Base-by-base conservation (phyloP, 805 yeast genomes). In the Yarrowia sp. region DNA sequence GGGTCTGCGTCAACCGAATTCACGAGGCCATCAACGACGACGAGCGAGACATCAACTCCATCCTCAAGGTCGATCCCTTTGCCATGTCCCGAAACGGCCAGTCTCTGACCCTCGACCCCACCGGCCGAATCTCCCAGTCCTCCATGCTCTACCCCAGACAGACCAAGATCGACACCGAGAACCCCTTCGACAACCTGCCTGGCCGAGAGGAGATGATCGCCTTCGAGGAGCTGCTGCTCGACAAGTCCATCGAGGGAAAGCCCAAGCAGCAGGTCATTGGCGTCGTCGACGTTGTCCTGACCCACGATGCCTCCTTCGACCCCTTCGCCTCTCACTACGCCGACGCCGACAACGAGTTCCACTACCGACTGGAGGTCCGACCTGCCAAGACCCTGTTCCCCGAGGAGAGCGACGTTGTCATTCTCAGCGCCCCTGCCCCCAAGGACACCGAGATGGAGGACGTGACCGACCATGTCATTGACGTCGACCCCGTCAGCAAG, bases 231-330 rank as follows among this genome's bases (percentile, higher is more conserved):
- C 19, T 38, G 21, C 61, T 55, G 25, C 47, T 38, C 19, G 61
- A 55, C 38, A 38, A 29, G 35, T 55, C 61, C n/a, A 39, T 55
- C 22, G 41, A 33, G 32, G 35, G 47, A 19, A 38, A 13, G 10
- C 61, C 61, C 27, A 51, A 35, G 42, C 31, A 35, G 32, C 58
- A 51, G 58, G 42, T 51, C 9, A 55, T 55, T 55, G 61, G 61
- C 2, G 47, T 55, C 6, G 47, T 55, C 4, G 61, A 55, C 16
- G 47, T 55, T 13, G 61, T 55, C 7, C 47, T 55, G 14, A 39
- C 38, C 29, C 47, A 55, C 29, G 61, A 55, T 13, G 35, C 61
- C 13, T 27, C 46, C 13, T 21, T 39, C 19, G 61, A 55, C 7
- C 61, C 61, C 21, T 55, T 55, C 12, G 61, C 36, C 21, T 10